Evolutionary conservation across 2,329 filamentous ascomycete genomes (phyloP).

Genomic region (Fusarium dlaminii): DNA sequence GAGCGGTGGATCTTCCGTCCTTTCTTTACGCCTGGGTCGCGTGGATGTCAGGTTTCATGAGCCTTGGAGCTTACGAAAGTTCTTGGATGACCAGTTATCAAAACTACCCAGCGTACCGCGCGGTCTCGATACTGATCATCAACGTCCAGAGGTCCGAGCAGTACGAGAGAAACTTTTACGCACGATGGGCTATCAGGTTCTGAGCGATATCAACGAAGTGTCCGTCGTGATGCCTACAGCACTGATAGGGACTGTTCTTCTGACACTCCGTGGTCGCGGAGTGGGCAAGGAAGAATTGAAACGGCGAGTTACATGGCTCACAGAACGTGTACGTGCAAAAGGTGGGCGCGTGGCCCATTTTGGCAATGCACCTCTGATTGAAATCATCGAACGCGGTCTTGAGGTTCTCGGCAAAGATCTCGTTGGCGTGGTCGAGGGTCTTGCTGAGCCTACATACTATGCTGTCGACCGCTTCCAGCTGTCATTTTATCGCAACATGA

Average conservation of each 20-base stretch:
- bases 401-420: constrained; percentile 92
- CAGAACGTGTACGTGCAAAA: constrained; percentile 80
- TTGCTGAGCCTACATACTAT: constrained; percentile 92
- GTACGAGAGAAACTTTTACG: constrained; percentile 79
- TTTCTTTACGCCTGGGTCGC: constrained; percentile 87
- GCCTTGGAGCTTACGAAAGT: constrained; percentile 88
- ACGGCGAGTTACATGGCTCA: constrained; percentile 90
- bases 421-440: constrained; percentile 79
- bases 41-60: constrained; percentile 97
- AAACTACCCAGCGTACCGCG: constrained; percentile 57
- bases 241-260: constrained; percentile 89
- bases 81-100: constrained; percentile 79
- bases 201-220: constrained; percentile 94
- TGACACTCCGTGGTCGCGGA: constrained; percentile 90
- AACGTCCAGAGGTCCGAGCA: constrained; percentile 59
- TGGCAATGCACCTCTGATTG: constrained; percentile 78
- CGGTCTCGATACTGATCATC: constrained; percentile 56
- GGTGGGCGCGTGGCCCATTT: constrained; percentile 95
- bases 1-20: constrained; percentile 82
- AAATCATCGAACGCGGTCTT: constrained; percentile 87
- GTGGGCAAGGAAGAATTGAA: constrained; percentile 89
- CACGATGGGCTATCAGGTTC: constrained; percentile 89
- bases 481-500: constrained; percentile 99
- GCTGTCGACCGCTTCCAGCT: constrained; percentile 97
- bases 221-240: constrained; percentile 99